A percentile compares a stretch with the other conserved stretches of the same genome.
Evolutionary conservation across 176 grass and related monocot species (phyloP).

Genomic region (Oryza glaberrima): DNA sequence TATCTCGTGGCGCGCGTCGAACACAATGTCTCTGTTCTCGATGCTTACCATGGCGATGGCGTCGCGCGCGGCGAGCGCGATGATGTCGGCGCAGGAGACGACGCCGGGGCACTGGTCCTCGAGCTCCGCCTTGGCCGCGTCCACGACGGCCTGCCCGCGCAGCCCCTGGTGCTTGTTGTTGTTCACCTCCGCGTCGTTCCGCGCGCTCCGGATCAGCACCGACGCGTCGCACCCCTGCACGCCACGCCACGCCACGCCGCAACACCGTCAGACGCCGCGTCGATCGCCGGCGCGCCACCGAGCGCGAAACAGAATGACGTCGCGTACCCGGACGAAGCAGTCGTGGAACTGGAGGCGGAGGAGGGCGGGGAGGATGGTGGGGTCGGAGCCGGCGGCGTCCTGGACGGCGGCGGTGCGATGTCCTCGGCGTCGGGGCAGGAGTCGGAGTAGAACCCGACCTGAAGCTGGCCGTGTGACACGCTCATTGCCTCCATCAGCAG

Average conservation of each 20-base stretch:
- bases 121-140: slow-evolving; percentile 66
- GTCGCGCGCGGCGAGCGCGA: slow-evolving; percentile 78
- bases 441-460: slow-evolving; percentile 75
- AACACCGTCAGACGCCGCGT: not conserved
- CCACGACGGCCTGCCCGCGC: slow-evolving; percentile 62
- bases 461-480: slow-evolving; percentile 43
- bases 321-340: slow-evolving; percentile 68
- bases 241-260: too few species aligned
- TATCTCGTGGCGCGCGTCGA: too few species aligned
- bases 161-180: slow-evolving; percentile 72
- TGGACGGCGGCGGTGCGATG: slow-evolving; percentile 58
- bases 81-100: slow-evolving; percentile 84
- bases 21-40: too few species aligned
- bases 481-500: slow-evolving; percentile 34
- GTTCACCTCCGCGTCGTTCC: slow-evolving; percentile 58
- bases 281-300: too few species aligned
- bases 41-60: slow-evolving; percentile 58
- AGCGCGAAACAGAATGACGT: too few species aligned
- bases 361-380: slow-evolving; percentile 70
- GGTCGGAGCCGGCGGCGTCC: slow-evolving; percentile 51
- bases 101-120: slow-evolving; percentile 74
- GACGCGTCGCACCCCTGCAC: slow-evolving; percentile 86
- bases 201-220: slow-evolving; percentile 53
- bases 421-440: slow-evolving; percentile 77
- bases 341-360: slow-evolving; percentile 79